Evolutionary conservation across 768 basidiomycete species (phyloP).

Genomic region (Amanita subjunquillea): DNA sequence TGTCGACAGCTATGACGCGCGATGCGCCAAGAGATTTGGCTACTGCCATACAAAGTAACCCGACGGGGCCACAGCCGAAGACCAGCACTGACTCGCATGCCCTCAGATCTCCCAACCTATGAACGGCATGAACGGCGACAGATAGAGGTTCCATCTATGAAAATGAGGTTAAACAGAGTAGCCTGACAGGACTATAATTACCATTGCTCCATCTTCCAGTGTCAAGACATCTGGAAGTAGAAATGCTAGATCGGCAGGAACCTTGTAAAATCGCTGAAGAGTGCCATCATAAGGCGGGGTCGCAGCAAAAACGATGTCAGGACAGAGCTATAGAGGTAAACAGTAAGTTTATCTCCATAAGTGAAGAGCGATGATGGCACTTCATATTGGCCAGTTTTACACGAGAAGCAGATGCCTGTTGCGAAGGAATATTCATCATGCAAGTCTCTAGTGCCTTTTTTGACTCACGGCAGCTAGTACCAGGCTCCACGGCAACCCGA

Average conservation of each 20-base stretch:
- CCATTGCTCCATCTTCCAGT: slow-evolving; percentile 94
- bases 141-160: slow-evolving; percentile 86
- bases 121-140: slow-evolving; percentile 84
- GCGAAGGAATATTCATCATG: slow-evolving; percentile 3
- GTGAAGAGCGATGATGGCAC: slow-evolving; percentile 48
- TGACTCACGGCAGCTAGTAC: slow-evolving; percentile 62
- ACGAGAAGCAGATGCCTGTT: slow-evolving; percentile 58
- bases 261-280: slow-evolving; percentile 73
- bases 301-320: slow-evolving; percentile 81
- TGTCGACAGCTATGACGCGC: slow-evolving; percentile 79
- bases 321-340: slow-evolving; percentile 53
- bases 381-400: slow-evolving; percentile 80
- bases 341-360: not conserved
- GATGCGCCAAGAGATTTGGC: slow-evolving; percentile 87
- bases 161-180: not conserved
- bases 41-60: slow-evolving; percentile 92
- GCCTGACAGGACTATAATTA: slow-evolving; percentile 17
- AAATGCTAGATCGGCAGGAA: slow-evolving; percentile 82
- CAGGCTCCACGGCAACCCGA: slow-evolving; percentile 88
- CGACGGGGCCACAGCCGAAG: slow-evolving; percentile 83
- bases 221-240: slow-evolving; percentile 73
- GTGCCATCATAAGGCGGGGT: slow-evolving; percentile 94
- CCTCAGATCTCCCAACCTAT: slow-evolving; percentile 62
- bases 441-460: not conserved
- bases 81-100: slow-evolving; percentile 70